These are phyloP conservation scores for Suillus weaverae DNA, from an alignment of 768 basidiomycete genomes.

Conservation along the genomic window DNA sequence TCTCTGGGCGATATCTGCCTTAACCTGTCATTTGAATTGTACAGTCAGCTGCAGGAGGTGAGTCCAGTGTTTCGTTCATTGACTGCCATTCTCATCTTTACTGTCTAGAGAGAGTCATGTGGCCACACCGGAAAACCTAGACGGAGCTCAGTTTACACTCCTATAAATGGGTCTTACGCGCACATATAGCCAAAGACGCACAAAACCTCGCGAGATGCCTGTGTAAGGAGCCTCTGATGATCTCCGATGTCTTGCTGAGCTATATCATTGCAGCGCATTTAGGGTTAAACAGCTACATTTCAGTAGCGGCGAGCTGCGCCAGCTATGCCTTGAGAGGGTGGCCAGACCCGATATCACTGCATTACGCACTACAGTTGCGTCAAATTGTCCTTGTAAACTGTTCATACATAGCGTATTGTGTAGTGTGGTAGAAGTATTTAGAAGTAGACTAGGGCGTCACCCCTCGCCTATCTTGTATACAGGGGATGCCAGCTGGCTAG, in stretches of 20 bases:
- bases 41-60: not conserved
- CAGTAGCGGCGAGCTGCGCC: not conserved
- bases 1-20: slow-evolving; percentile 3
- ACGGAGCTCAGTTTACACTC: not conserved
- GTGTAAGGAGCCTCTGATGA: not conserved
- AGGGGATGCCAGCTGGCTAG: not conserved
- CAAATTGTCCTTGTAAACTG: slow-evolving; percentile 6
- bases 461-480: not conserved
- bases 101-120: not conserved
- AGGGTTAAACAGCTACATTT: not conserved
- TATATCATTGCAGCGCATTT: not conserved
- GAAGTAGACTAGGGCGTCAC: not conserved
- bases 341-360: not conserved
- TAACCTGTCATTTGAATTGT: not conserved
- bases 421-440: slow-evolving; percentile 2
- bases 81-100: not conserved
- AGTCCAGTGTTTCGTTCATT: not conserved
- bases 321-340: not conserved
- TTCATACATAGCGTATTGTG: slow-evolving; percentile 6
- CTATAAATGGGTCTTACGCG: not conserved
- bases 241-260: not conserved
- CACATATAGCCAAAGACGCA: not conserved
- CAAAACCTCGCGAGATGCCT: not conserved
- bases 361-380: not conserved
- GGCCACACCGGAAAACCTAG: not conserved